Percentiles rank a stretch among this genome's conserved stretches.
Conservation (phyloP, 495 filamentous ascomycete species). For the Daldinia decipiens region DNA sequence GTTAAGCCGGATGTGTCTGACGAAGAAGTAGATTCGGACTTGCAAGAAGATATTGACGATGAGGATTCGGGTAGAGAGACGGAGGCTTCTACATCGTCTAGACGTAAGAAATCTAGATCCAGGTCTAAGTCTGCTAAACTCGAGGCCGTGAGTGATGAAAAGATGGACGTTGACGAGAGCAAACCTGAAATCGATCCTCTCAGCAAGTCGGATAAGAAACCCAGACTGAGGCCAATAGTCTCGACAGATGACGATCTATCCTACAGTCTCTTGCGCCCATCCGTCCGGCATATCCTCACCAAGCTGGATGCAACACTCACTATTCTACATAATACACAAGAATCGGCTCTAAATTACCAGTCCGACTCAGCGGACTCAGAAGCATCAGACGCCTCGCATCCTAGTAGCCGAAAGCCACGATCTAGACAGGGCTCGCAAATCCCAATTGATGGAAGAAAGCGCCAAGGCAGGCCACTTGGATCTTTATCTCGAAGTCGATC, state of each 20-base stretch:
- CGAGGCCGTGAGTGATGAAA: slow-evolving; percentile 32
- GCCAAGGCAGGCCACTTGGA: slow-evolving; percentile 14
- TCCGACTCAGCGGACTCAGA: slow-evolving; percentile 50
- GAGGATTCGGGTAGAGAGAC: slow-evolving; percentile 24
- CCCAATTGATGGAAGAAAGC: slow-evolving; percentile 29
- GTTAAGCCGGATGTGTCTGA: slow-evolving; percentile 23
- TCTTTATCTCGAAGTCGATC: slow-evolving; percentile 9
- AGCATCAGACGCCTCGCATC: slow-evolving; percentile 40
- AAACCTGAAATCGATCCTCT: slow-evolving; percentile 22
- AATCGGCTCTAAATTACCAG: slow-evolving; percentile 51
- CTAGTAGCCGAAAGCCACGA: slow-evolving; percentile 2
- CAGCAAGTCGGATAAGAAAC: slow-evolving; percentile 11
- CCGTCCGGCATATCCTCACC: slow-evolving; percentile 69
- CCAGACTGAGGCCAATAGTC: slow-evolving; percentile 39
- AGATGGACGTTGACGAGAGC: slow-evolving; percentile 33
- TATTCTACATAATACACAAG: slow-evolving; percentile 71
- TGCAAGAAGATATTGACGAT: slow-evolving; percentile 17
- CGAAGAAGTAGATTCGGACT: slow-evolving; percentile 24
- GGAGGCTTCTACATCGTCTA: slow-evolving; percentile 15
- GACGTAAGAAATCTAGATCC: slow-evolving; percentile 15
- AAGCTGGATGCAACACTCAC: slow-evolving; percentile 73
- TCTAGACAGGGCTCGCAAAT: slow-evolving; percentile 31
- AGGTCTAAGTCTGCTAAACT: slow-evolving; percentile 31
- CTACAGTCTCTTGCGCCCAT: slow-evolving; percentile 67
- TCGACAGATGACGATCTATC: slow-evolving; percentile 68